Percentiles rank a stretch among this genome's conserved stretches.
These are phyloP conservation scores for Trichosanthes truncata DNA, from an alignment of 306 rosid species.

Conservation along the genomic window DNA sequence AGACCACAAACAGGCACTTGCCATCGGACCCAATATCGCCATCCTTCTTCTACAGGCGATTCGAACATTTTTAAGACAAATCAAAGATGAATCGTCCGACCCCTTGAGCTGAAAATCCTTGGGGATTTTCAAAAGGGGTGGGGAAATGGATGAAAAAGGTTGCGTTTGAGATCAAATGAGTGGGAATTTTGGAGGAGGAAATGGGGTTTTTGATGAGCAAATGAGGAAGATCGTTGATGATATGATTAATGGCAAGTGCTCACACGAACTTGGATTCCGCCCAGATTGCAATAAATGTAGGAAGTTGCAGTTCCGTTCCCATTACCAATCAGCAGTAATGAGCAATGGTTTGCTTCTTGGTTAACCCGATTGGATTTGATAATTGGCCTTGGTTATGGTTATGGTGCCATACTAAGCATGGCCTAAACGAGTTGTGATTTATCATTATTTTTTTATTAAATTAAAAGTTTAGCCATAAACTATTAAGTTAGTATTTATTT, in stretches of 20 bases:
- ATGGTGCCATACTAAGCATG: neutral
- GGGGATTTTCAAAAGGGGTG: neutral
- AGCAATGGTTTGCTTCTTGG: neutral
- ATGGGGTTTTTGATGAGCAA: neutral
- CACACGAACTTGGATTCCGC: neutral
- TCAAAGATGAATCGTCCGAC: neutral
- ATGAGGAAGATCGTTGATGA: neutral
- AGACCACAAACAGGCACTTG: slow-evolving; percentile 17
- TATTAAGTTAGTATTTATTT: too few relatives aligned
- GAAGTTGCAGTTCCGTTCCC: neutral
- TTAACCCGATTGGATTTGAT: neutral
- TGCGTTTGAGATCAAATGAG: neutral
- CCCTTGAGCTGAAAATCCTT: neutral
- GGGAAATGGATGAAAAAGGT: neutral
- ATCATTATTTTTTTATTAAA: too few relatives aligned
- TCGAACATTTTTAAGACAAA: neutral
- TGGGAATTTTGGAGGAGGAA: neutral
- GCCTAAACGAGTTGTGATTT: too few relatives aligned
- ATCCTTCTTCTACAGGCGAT: slow-evolving; percentile 1
- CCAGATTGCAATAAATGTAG: neutral
- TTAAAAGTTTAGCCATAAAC: too few relatives aligned
- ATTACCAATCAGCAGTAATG: neutral
- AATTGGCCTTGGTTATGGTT: neutral
- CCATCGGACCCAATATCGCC: slow-evolving; percentile 18
- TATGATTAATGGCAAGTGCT: neutral